Evolutionary conservation across 345 rosid species (phyloP), one percentile per base, ranked within the genome.

Genomic region (Anastatica hierochuntica): DNA sequence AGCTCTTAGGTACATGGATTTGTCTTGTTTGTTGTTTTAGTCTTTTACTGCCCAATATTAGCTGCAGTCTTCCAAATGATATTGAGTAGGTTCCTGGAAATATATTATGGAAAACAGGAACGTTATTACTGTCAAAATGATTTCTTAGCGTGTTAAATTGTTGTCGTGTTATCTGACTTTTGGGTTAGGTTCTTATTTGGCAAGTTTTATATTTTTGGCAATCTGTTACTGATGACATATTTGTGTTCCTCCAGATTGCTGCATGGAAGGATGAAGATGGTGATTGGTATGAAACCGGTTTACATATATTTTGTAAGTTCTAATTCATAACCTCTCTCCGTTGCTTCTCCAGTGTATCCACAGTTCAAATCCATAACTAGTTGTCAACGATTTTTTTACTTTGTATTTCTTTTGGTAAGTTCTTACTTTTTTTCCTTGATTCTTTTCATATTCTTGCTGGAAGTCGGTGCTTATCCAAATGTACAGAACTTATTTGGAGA

Each of bases 211-310:
- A 20, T 17, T 6, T 41, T 19, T 5, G 7, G 26, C 16, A 42
- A 18, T 3, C 13, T 45, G 10, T 31, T 67, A 29, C 43, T 5
- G 0, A 16, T 49, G 17, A 40, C 27, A 58, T 46, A 34, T 33
- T 58, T 68, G 43, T 41, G 27, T 52, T 53, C 40, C 43, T 46
- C 20, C 59, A 87, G 96, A 79, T 87, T 58, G 96, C 94, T 66
- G 98, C 96, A 11, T 87, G 98, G 98, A 84, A 81, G 71, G 95
- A 87, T 74, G 79, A 75, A 26, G 89, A 87, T 66, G 96, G 95
- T 42, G 96, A 90, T 63, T 87, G 98, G 90, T 84, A 87, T 21
- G 96, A 87, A 68, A 90, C 95, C 34, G 92, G 96, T 18, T 67
- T 90, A 64, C 98, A 90, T 70, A 87, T 87, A 68, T 90, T 90